Evolutionary conservation across 164 flowering plant genomes (phyloP).

Genomic region (Litsea cubeba): DNA sequence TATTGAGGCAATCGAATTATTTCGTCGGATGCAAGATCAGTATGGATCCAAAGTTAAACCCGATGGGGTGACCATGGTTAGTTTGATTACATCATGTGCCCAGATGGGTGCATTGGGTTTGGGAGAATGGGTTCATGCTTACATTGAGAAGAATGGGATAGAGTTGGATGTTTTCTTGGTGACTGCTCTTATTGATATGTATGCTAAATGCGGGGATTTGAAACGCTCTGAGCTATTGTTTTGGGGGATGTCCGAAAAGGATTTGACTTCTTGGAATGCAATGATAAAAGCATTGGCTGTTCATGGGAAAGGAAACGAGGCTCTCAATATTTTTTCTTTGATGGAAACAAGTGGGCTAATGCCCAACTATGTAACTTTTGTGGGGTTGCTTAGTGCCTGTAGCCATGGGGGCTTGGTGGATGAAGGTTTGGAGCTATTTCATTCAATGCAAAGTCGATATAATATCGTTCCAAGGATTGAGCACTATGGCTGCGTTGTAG

Average conservation of each 20-base stretch:
- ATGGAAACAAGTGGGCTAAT: conserved; percentile 12
- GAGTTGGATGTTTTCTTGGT: conserved; percentile 17
- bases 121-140: conserved; percentile 21
- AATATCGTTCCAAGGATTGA: conserved; percentile 13
- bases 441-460: conserved; percentile 14
- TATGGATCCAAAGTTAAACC: conserved; percentile 6
- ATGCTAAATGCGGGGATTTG: conserved; percentile 42
- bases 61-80: conserved; percentile 17
- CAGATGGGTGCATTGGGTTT: conserved; percentile 20
- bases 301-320: conserved; percentile 15
- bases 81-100: conserved; percentile 13
- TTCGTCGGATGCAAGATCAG: conserved; percentile 16
- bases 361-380: conserved; percentile 14
- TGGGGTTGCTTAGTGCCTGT: conserved; percentile 20
- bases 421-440: conserved; percentile 16
- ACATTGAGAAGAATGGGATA: conserved; percentile 15
- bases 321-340: conserved; percentile 10
- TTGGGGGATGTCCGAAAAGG: conserved; percentile 12
- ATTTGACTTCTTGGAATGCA: conserved; percentile 20
- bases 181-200: conserved; percentile 42
- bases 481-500: conserved; percentile 21
- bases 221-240: conserved; percentile 10
- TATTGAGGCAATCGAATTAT: conserved; percentile 15
- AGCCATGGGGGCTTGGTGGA: conserved; percentile 19
- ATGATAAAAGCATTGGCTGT: conserved; percentile 19